Evolutionary conservation across 2,329 filamentous ascomycete genomes (phyloP).

Genomic region (Alternaria ventricosa): DNA sequence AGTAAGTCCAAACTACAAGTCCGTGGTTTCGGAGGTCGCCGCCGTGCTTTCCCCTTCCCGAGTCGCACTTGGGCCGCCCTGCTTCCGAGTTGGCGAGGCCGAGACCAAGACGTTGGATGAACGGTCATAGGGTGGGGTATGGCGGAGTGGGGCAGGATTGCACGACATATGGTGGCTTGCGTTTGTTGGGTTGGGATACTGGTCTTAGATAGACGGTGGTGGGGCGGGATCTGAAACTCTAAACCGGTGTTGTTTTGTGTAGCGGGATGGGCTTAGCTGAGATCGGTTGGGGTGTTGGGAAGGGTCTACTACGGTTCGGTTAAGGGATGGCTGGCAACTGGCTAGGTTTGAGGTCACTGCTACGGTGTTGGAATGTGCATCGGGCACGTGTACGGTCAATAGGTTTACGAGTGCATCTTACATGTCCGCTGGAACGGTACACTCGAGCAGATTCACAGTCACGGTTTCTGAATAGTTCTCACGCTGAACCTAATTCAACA

Average conservation of each 20-base stretch:
- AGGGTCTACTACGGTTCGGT: neutral
- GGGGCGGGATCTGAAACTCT: neutral
- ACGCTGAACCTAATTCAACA: neutral
- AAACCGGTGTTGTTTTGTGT: neutral
- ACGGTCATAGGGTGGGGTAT: neutral
- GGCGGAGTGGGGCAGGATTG: neutral
- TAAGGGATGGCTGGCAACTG: neutral
- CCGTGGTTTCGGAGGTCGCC: neutral
- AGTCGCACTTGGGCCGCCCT: constrained; percentile 6
- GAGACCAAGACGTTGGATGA: neutral
- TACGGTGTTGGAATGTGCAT: neutral
- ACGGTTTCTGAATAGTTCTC: neutral
- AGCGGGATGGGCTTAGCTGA: neutral
- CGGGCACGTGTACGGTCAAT: neutral
- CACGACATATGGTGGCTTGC: neutral
- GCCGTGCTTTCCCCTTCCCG: neutral
- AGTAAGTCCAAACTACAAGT: neutral
- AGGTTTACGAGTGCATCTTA: neutral
- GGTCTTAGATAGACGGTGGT: neutral
- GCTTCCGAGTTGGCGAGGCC: neutral
- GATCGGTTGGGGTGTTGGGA: neutral
- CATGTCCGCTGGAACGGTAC: neutral
- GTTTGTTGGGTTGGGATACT: neutral
- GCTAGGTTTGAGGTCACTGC: neutral
- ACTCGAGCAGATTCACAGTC: neutral